Evolutionary conservation across 1,284 basidiomycete species (phyloP).

Genomic region (Taiwanofungus camphoratus): DNA sequence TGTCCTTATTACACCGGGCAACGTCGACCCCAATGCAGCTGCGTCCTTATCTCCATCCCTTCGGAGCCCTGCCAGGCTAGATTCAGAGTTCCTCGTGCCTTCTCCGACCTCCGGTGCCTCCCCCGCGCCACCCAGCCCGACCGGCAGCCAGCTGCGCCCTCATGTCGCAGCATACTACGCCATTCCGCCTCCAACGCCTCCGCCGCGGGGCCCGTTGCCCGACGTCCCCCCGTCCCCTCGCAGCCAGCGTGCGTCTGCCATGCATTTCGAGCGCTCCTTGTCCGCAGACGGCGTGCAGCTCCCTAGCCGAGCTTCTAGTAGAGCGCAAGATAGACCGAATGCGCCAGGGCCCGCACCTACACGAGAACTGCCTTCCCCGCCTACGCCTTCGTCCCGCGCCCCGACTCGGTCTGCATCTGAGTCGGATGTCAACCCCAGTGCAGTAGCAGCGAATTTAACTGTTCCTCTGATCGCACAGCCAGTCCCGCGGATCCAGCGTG

Average conservation of each 20-base stretch:
- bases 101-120: constrained; percentile 3
- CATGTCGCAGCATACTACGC: constrained; percentile 41
- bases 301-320: background rate
- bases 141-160: constrained; percentile 14
- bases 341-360: constrained; percentile 4
- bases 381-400: constrained; percentile 1
- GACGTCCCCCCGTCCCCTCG: constrained; percentile 20
- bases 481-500: constrained; percentile 34
- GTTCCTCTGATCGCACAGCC: constrained; percentile 24
- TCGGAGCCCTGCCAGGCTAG: background rate
- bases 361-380: constrained; percentile 4
- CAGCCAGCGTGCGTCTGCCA: background rate
- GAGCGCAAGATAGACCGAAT: background rate
- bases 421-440: constrained; percentile 10
- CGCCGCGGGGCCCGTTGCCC: constrained; percentile 44
- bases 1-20: constrained; percentile 18
- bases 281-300: constrained; percentile 2
- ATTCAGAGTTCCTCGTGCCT: constrained; percentile 8
- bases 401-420: constrained; percentile 8
- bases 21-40: constrained; percentile 7
- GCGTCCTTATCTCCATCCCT: background rate
- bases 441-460: constrained; percentile 6
- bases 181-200: constrained; percentile 51
- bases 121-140: constrained; percentile 10
- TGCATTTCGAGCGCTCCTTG: constrained; percentile 5